A percentile compares a stretch with the other conserved stretches of the same genome.
phyloP scores from a whole-genome alignment of 1,139 yeast species.

The Kodamaea ohmeri region DNA sequence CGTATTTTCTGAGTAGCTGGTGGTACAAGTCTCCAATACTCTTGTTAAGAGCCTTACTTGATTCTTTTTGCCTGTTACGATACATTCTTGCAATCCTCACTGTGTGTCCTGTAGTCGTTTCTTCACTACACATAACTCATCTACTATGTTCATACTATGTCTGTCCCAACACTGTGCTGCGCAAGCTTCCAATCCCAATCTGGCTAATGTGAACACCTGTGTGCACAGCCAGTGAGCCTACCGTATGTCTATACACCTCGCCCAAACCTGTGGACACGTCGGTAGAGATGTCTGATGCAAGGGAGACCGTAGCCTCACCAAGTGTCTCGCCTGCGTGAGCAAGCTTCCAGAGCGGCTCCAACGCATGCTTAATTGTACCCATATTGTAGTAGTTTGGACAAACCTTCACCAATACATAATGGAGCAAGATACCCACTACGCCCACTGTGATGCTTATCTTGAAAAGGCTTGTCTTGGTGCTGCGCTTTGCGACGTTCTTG shows the following conservation, averaged over 20 bases:
- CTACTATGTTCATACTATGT: conserved; percentile 6
- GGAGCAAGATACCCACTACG: conserved; percentile 39
- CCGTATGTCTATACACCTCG: conserved; percentile 16
- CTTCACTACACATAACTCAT: neutral
- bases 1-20: too few relatives aligned
- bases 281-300: neutral
- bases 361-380: conserved; percentile 12
- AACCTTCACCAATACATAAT: conserved; percentile 30
- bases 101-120: neutral
- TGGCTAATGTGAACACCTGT: conserved; percentile 21
- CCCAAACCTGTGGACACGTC: conserved; percentile 10
- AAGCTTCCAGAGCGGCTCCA: conserved; percentile 6
- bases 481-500: conserved; percentile 12
- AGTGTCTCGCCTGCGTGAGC: conserved; percentile 1
- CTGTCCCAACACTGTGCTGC: conserved; percentile 23
- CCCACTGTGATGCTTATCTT: conserved; percentile 42
- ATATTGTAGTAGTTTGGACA: conserved; percentile 12
- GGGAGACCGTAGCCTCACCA: neutral
- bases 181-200: conserved; percentile 33
- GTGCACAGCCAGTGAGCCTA: conserved; percentile 19
- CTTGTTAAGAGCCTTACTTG: neutral
- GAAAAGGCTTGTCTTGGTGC: conserved; percentile 21
- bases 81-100: neutral
- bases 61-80: neutral
- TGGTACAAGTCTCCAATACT: too few relatives aligned